Percentiles rank a stretch among this genome's conserved stretches.
These are phyloP conservation scores for Saururus chinensis DNA, from an alignment of 164 flowering plant species.

Conservation along the genomic window DNA sequence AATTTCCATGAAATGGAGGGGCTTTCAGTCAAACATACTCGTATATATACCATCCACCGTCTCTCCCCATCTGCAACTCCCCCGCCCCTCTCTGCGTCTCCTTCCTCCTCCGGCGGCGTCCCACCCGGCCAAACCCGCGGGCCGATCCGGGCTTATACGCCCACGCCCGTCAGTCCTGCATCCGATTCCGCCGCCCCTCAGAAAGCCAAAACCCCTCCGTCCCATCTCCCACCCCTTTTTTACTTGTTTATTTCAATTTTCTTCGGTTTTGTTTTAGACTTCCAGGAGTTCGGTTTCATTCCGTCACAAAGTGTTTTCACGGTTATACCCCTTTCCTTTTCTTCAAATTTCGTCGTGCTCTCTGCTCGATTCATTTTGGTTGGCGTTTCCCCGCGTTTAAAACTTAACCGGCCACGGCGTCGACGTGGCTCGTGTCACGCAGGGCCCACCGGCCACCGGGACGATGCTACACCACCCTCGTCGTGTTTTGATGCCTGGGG, in stretches of 20 bases:
- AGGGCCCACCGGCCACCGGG: constrained; percentile 1
- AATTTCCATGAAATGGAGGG: neutral
- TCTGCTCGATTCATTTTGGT: no score
- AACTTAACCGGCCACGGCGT: constrained; percentile 3
- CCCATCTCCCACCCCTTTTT: neutral
- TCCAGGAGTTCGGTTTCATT: neutral
- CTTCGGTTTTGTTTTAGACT: no score
- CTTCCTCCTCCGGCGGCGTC: neutral
- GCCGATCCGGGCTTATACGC: neutral
- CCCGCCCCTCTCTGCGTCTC: neutral
- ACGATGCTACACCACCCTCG: constrained; percentile 25
- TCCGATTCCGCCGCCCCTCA: neutral
- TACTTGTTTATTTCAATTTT: neutral
- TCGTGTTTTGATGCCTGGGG: constrained; percentile 25
- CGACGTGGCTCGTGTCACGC: constrained; percentile 27
- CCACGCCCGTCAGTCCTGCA: neutral
- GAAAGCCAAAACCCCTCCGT: constrained; percentile 1
- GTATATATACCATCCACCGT: neutral
- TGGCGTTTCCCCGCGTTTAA: no score
- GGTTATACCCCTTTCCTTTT: constrained; percentile 6
- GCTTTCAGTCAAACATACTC: neutral
- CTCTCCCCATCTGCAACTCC: neutral
- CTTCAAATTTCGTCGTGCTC: neutral
- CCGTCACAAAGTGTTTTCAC: constrained; percentile 1
- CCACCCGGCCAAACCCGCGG: neutral